These are phyloP conservation scores for Candida pseudoviswanathii DNA, from an alignment of 1,139 yeast species.

Conservation along the genomic window DNA sequence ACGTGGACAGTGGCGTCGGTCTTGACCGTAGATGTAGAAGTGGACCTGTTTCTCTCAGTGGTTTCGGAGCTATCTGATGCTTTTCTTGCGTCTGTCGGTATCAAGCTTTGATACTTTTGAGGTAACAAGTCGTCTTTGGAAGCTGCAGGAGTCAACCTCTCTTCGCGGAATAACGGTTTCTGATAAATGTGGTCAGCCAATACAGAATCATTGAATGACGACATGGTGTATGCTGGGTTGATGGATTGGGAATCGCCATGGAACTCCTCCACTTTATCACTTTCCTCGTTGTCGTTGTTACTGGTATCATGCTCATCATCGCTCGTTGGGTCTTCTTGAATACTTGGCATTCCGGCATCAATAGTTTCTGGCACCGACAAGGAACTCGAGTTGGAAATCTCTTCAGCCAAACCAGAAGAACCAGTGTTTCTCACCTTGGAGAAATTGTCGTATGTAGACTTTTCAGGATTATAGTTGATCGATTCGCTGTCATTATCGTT, in stretches of 20 bases:
- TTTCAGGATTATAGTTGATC: conserved; percentile 34
- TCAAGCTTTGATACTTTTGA: conserved; percentile 25
- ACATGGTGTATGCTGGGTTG: conserved; percentile 10
- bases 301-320: conserved; percentile 20
- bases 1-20: neutral
- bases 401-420: conserved; percentile 26
- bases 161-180: conserved; percentile 35
- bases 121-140: conserved; percentile 21
- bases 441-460: conserved; percentile 33
- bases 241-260: conserved; percentile 6
- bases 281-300: conserved; percentile 10
- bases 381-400: conserved; percentile 22
- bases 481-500: conserved; percentile 49
- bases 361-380: conserved; percentile 42
- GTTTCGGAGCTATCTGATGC: conserved; percentile 10
- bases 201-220: conserved; percentile 29
- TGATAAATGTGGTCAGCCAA: conserved; percentile 28
- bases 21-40: conserved; percentile 6
- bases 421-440: conserved; percentile 32
- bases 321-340: conserved; percentile 36
- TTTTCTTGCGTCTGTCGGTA: conserved; percentile 14
- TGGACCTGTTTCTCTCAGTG: conserved; percentile 3
- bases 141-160: conserved; percentile 28
- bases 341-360: conserved; percentile 43
- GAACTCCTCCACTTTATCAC: conserved; percentile 5